Percentiles rank a stretch among this genome's conserved stretches.
Conservation (phyloP, 495 filamentous ascomycete species). For the Collariella sp. region DNA sequence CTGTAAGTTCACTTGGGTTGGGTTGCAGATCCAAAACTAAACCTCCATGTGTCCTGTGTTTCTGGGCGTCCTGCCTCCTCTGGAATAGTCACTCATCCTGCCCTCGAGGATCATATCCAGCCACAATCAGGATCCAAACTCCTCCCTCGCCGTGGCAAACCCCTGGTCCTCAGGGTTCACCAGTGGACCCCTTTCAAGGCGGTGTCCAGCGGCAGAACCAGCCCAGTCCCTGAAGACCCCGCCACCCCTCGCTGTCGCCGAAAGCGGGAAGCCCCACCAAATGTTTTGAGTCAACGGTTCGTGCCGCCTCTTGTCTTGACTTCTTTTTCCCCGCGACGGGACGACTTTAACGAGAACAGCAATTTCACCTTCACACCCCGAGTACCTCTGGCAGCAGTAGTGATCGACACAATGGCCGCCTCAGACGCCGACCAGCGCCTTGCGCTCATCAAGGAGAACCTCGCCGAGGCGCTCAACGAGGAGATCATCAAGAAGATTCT, state of each 20-base stretch:
- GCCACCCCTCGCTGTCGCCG: constrained; percentile 4
- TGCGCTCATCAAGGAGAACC: constrained; percentile 67
- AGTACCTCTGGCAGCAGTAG: not conserved
- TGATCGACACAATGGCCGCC: constrained; percentile 7
- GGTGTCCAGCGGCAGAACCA: constrained; percentile 6
- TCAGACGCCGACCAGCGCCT: constrained; percentile 5
- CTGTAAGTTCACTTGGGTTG: no score
- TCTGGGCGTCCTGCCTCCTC: no score
- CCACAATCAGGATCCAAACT: no score
- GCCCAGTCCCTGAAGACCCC: not conserved
- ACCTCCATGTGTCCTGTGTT: no score
- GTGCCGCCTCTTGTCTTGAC: not conserved
- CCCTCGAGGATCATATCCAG: no score
- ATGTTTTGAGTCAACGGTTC: constrained; percentile 12
- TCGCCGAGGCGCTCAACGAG: constrained; percentile 75
- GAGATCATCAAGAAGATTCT: constrained; percentile 76
- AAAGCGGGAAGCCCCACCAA: constrained; percentile 6
- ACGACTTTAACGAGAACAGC: not conserved
- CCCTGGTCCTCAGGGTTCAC: constrained; percentile 6
- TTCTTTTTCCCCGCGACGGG: not conserved
- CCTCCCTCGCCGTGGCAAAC: not conserved
- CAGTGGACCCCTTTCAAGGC: constrained; percentile 1
- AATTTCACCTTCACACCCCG: not conserved
- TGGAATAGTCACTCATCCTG: not conserved
- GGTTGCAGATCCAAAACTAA: no score